Evolutionary conservation across 495 filamentous ascomycete genomes (phyloP).

Genomic region (Penicillium cinerascens): DNA sequence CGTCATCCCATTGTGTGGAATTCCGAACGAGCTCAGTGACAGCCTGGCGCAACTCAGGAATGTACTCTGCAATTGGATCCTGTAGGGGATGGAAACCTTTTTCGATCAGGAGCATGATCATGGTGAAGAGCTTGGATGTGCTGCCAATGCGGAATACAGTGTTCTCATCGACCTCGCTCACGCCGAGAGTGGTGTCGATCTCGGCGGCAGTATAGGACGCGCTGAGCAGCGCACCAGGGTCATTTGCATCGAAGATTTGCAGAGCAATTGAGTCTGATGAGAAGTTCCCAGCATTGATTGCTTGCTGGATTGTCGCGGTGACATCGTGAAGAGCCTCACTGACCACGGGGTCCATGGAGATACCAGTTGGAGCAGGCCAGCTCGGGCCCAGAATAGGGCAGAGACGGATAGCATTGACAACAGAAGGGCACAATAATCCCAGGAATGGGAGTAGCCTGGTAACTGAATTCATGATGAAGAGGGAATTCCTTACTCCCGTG

Average conservation of each 20-base stretch:
- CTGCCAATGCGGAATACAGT: constrained; percentile 53
- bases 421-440: not conserved
- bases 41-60: constrained; percentile 49
- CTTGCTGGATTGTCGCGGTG: not conserved
- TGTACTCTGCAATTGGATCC: constrained; percentile 42
- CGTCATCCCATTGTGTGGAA: constrained; percentile 21
- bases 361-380: constrained; percentile 4
- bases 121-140: constrained; percentile 47
- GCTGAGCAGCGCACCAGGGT: constrained; percentile 1
- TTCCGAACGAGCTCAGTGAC: not conserved
- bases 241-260: constrained; percentile 5
- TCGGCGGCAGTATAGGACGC: constrained; percentile 1
- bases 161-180: constrained; percentile 32
- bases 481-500: not conserved
- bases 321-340: constrained; percentile 1
- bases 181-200: constrained; percentile 10
- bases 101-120: constrained; percentile 46
- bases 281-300: constrained; percentile 1
- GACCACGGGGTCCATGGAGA: not conserved
- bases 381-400: constrained; percentile 11
- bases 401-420: not conserved
- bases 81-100: constrained; percentile 39
- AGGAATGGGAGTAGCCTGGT: not conserved
- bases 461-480: not conserved
- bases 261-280: constrained; percentile 6